Conservation (phyloP, 2,329 filamentous ascomycete species). For the Stemphylium vesicarium region DNA sequence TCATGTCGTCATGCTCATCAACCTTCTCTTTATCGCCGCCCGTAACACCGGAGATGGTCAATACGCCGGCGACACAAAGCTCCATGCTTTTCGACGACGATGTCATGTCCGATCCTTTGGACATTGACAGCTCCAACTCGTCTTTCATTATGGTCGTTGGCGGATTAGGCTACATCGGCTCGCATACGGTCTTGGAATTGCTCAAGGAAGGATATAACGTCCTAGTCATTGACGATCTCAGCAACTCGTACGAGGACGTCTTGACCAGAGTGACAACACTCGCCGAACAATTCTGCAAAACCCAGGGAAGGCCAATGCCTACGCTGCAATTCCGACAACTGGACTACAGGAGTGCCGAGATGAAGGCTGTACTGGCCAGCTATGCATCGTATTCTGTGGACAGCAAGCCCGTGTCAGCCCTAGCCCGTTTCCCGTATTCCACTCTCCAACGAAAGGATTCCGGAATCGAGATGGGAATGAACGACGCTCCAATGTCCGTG, state of each 20-base stretch:
- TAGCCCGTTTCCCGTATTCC: slow-evolving; percentile 36
- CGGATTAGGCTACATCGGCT: slow-evolving; percentile 63
- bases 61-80: slow-evolving; percentile 55
- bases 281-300: slow-evolving; percentile 48
- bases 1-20: slow-evolving; percentile 38
- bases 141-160: slow-evolving; percentile 60
- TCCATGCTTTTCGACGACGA: slow-evolving; percentile 58
- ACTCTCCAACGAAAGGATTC: slow-evolving; percentile 40
- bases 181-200: slow-evolving; percentile 62
- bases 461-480: slow-evolving; percentile 38
- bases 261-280: slow-evolving; percentile 47
- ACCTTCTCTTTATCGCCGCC: slow-evolving; percentile 35
- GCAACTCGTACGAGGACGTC: slow-evolving; percentile 54
- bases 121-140: slow-evolving; percentile 45
- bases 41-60: slow-evolving; percentile 34
- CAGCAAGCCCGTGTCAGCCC: slow-evolving; percentile 20
- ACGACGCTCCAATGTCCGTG: slow-evolving; percentile 26
- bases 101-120: slow-evolving; percentile 51
- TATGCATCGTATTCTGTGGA: slow-evolving; percentile 44
- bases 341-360: slow-evolving; percentile 55
- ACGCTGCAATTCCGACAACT: slow-evolving; percentile 55
- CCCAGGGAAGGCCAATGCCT: slow-evolving; percentile 52
- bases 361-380: slow-evolving; percentile 53
- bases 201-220: slow-evolving; percentile 62
- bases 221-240: slow-evolving; percentile 54